phyloP scores from a whole-genome alignment of 257 asterid species.

The Verbascum thapsus region DNA sequence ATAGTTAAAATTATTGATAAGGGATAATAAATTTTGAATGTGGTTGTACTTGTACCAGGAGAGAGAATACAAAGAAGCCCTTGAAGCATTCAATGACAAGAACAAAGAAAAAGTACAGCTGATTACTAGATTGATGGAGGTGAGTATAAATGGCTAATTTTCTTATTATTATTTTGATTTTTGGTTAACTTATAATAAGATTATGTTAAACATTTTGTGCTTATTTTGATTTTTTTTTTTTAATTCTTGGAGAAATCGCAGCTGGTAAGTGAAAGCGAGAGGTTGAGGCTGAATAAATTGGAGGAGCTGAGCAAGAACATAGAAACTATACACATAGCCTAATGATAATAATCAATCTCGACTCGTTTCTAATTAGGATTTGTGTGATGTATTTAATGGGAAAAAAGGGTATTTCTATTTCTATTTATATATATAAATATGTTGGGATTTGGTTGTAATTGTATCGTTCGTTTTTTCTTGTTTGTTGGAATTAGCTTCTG shows the following conservation, averaged over 20 bases:
- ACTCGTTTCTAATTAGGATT: conserved; percentile 45
- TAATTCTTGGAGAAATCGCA: conserved; percentile 36
- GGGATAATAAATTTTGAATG: conserved; percentile 6
- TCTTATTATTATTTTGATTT: neutral
- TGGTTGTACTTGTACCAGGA: conserved; percentile 60
- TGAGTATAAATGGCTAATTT: conserved; percentile 37
- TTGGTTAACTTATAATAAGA: neutral
- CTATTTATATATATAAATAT: conserved; percentile 33
- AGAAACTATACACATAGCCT: conserved; percentile 60
- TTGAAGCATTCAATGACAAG: conserved; percentile 93
- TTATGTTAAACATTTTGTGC: conserved; percentile 2
- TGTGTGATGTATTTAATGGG: conserved; percentile 83
- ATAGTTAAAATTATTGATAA: neutral
- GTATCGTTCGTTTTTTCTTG: conserved; percentile 25
- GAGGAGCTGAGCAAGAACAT: conserved; percentile 99
- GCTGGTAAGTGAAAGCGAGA: conserved; percentile 94
- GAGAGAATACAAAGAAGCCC: conserved; percentile 94
- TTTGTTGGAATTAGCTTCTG: conserved; percentile 55
- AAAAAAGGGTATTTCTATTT: conserved; percentile 39
- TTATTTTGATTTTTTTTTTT: neutral
- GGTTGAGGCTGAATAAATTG: conserved; percentile 87
- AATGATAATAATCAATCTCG: conserved; percentile 3
- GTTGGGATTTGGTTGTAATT: conserved; percentile 62
- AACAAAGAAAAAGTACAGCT: conserved; percentile 95
- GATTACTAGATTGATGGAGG: conserved; percentile 96